Conservation (phyloP, 768 basidiomycete species). For the Suillus subluteus region DNA sequence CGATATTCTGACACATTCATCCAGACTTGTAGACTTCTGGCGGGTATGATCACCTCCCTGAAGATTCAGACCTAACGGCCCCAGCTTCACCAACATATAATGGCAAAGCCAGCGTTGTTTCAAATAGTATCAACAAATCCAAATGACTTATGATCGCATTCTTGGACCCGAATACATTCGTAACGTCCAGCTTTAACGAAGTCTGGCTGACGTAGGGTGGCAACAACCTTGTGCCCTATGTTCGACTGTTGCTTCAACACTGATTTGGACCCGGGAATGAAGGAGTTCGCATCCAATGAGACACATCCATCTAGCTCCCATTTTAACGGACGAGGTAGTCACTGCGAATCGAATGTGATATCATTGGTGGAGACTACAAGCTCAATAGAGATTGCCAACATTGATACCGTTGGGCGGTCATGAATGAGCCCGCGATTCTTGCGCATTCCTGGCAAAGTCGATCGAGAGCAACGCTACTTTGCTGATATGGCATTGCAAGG, state of each 20-base stretch:
- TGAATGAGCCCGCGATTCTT: neutral
- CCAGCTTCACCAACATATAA: neutral
- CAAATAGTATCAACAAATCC: neutral
- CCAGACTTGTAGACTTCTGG: neutral
- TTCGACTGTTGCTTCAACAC: too few relatives aligned
- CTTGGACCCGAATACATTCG: neutral
- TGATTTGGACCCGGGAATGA: constrained; percentile 30
- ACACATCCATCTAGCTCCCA: too few relatives aligned
- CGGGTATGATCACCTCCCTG: neutral
- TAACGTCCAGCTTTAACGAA: neutral
- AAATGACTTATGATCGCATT: neutral
- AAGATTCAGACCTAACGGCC: neutral
- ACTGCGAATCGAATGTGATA: neutral
- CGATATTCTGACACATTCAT: neutral
- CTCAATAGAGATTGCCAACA: neutral
- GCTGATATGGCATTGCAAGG: neutral
- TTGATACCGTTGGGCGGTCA: neutral
- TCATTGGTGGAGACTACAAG: neutral
- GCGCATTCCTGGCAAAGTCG: neutral
- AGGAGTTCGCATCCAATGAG: constrained; percentile 32
- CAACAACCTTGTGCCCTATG: constrained; percentile 40
- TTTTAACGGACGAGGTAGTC: neutral
- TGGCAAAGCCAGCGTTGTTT: constrained; percentile 29
- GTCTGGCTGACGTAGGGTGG: constrained; percentile 41
- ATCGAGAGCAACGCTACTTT: neutral